Percentiles rank a stretch among this genome's conserved stretches.
phyloP scores from a whole-genome alignment of 495 filamentous ascomycete genomes.

The Daldinia caldariorum region DNA sequence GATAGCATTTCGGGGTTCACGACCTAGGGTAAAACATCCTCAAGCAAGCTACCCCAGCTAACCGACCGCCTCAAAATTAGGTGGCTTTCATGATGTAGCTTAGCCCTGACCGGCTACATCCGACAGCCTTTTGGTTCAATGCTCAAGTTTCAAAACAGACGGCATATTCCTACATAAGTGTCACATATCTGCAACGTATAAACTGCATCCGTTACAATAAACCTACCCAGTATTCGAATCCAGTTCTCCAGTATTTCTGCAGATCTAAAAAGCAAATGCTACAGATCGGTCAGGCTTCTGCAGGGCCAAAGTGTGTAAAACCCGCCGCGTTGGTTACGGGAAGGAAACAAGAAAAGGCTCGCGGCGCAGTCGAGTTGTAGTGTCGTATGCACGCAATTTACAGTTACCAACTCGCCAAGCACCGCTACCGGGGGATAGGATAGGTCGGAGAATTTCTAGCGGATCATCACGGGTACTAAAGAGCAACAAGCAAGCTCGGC shows the following conservation, averaged over 20 bases:
- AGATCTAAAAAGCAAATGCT: not conserved
- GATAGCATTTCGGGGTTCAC: not conserved
- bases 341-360: conserved; percentile 17
- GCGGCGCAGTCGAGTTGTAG: conserved; percentile 18
- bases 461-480: conserved; percentile 31
- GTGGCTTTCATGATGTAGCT: conserved; percentile 18
- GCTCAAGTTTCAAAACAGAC: not conserved
- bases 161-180: not conserved
- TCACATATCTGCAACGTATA: not conserved
- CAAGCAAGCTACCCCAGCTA: not conserved
- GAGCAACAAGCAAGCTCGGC: conserved; percentile 16
- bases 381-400: conserved; percentile 1
- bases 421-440: conserved; percentile 23
- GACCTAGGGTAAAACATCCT: not conserved
- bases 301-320: conserved; percentile 15
- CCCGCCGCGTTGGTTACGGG: conserved; percentile 29
- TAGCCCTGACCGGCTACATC: conserved; percentile 15
- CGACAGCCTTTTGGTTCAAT: not conserved
- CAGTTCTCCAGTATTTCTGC: not conserved
- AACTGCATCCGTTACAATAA: too few relatives aligned
- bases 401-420: conserved; percentile 11
- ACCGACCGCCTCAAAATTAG: not conserved
- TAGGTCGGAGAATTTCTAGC: conserved; percentile 35
- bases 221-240: not conserved
- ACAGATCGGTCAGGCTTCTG: conserved; percentile 9